phyloP scores from a whole-genome alignment of 805 yeast species.

The Kockiozyma suomiensis region DNA sequence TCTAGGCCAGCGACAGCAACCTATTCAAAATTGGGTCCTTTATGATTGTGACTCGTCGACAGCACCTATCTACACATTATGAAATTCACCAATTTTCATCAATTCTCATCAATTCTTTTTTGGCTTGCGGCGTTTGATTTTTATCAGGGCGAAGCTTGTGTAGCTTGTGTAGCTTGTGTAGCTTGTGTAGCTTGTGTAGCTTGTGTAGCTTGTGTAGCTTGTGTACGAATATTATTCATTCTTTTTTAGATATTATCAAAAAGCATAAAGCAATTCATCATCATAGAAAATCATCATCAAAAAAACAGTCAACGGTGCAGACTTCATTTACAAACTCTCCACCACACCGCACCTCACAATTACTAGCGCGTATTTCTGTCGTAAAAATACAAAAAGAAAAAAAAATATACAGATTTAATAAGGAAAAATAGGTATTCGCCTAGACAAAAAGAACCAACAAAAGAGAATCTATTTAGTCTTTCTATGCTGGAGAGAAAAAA shows the following conservation, averaged over 20 bases:
- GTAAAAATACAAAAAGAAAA: not conserved
- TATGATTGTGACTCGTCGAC: conserved; percentile 71
- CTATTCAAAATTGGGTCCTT: conserved; percentile 77
- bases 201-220: too few relatives aligned
- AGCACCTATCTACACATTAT: conserved; percentile 68
- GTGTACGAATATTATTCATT: too few relatives aligned
- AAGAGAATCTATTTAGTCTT: too few relatives aligned
- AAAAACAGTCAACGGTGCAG: not conserved
- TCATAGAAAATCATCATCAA: conserved; percentile 2
- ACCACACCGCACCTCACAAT: too few relatives aligned
- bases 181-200: too few relatives aligned
- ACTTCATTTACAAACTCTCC: not conserved
- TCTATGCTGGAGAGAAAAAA: too few relatives aligned
- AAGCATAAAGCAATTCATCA: not conserved
- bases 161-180: too few relatives aligned
- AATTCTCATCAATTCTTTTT: too few relatives aligned
- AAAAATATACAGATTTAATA: not conserved
- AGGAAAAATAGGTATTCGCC: not conserved
- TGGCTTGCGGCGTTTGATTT: not conserved
- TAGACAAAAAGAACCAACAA: not conserved
- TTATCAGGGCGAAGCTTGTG: too few relatives aligned
- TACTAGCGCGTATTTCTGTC: not conserved
- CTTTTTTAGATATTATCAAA: too few relatives aligned
- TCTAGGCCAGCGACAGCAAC: conserved; percentile 72
- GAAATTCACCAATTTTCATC: not conserved